A percentile compares a stretch with the other conserved stretches of the same genome.
Evolutionary conservation across 495 filamentous ascomycete species (phyloP).

Genomic region (Aspergillus conjunctus): DNA sequence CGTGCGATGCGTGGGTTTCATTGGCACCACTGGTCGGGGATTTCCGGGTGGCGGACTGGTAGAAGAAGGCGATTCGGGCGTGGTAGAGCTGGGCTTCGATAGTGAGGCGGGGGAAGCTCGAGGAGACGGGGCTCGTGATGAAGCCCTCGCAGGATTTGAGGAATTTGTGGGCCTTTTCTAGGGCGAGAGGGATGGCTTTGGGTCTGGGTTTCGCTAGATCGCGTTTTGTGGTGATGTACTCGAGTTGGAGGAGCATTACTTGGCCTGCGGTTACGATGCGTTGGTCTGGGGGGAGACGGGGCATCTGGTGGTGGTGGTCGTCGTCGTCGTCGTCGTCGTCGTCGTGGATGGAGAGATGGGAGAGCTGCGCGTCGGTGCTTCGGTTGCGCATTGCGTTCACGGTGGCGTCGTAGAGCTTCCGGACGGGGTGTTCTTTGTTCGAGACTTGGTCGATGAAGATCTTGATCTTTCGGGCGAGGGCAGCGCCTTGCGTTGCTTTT

Average conservation of each 20-base stretch:
- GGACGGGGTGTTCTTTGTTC: slow-evolving; percentile 3
- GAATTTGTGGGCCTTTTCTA: not conserved
- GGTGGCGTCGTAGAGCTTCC: slow-evolving; percentile 10
- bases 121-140: not conserved
- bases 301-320: too few species aligned
- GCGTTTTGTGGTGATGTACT: not conserved
- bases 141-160: not conserved
- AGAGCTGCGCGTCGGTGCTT: not conserved
- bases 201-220: not conserved
- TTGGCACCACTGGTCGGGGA: not conserved
- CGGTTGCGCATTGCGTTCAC: not conserved
- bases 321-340: too few species aligned
- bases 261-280: slow-evolving; percentile 1
- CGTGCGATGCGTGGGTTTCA: not conserved
- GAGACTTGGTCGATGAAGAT: not conserved
- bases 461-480: not conserved
- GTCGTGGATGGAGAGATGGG: not conserved
- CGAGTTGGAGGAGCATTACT: not conserved
- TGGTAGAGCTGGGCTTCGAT: slow-evolving; percentile 10
- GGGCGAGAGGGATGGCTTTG: not conserved
- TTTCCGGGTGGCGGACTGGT: not conserved
- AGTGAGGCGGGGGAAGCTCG: not conserved
- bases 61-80: not conserved
- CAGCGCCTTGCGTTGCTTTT: not conserved
- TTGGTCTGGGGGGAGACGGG: not conserved